Evolutionary conservation across 257 asterid genomes (phyloP), one percentile per base, ranked within the genome.

Genomic region (Solanum verrucosum): DNA sequence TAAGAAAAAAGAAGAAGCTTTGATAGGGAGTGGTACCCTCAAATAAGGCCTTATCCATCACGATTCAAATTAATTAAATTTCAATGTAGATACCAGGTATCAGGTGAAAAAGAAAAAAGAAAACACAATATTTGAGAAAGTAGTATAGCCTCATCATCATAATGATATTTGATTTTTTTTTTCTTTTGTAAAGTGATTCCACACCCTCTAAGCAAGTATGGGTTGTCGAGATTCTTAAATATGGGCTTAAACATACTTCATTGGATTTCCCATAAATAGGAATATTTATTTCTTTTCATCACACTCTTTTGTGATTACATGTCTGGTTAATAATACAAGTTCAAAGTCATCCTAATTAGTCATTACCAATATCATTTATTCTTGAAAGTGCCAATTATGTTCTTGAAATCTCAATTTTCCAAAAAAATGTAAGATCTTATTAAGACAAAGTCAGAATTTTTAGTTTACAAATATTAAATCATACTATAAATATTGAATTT

Each of bases 131-230:
- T 89, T 91, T 40, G 87, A 84, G 89, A 89, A 89, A 89, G 82
- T 84, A 72, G 16, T 82, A 91, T 90, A 2, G 90, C 91, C 86
- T 83, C 86, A 20, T 91, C 73, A 86, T 87, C 7, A 63, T 63
- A 23, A 63, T 63, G 71, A 63, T n/a, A 65, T 72, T 72, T n/a
- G 18, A n/a, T 49, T 49, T 14, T 63, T 3, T 3, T 60, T 29
- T 72, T 65, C 29, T 34, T 33, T 18, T 31, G 25, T 72, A 3
- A 73, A 73, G 18, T 35, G 38, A 35, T 35, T 31, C 82, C 81
- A 73, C 27, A 73, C 13, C 33, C 27, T n/a, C 29, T 60, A 16
- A 33, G 79, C 16, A 72, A 46, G 3, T 46, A 46, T 0, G 59
- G 7, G 59, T 46, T 14, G 59, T 46, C 31, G 6, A 75, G 75